Percentiles rank a stretch among this genome's conserved stretches.
phyloP scores from a whole-genome alignment of 2,329 filamentous ascomycete genomes.

The Tolypocladium inflatum region DNA sequence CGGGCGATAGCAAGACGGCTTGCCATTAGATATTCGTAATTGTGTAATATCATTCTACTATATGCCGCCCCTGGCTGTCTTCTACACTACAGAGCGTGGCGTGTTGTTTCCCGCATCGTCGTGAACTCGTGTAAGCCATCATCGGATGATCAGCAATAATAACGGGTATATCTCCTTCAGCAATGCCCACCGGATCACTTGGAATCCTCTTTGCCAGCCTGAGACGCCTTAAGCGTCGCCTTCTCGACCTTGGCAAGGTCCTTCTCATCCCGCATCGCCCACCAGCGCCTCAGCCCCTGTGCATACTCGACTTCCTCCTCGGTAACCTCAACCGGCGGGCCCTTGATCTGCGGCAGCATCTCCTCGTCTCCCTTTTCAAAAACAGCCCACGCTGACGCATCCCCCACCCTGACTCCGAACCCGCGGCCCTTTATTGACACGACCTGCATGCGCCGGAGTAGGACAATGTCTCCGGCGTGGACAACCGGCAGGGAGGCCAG shows the following conservation, averaged over 20 bases:
- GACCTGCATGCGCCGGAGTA: constrained; percentile 48
- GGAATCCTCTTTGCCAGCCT: constrained; percentile 15
- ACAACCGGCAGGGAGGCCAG: constrained; percentile 46
- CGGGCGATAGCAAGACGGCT: neutral
- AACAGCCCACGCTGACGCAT: constrained; percentile 52
- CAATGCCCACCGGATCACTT: constrained; percentile 8
- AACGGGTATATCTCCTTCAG: neutral
- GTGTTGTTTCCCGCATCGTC: neutral
- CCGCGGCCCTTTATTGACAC: constrained; percentile 43
- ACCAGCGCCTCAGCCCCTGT: constrained; percentile 38
- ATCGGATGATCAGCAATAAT: neutral
- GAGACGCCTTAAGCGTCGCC: constrained; percentile 28
- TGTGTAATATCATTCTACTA: neutral
- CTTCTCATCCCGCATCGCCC: constrained; percentile 34
- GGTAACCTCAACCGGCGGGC: constrained; percentile 48
- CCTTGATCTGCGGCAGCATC: constrained; percentile 43
- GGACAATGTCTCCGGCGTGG: constrained; percentile 45
- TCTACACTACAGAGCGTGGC: neutral
- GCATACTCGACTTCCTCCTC: constrained; percentile 40
- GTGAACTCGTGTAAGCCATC: neutral
- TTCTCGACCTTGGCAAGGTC: constrained; percentile 37
- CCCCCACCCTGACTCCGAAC: constrained; percentile 45
- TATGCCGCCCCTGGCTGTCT: neutral
- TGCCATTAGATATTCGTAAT: neutral
- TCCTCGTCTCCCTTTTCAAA: constrained; percentile 36